Conservation (phyloP, 805 yeast species). For the Cyberlindnera mississippiensis region DNA sequence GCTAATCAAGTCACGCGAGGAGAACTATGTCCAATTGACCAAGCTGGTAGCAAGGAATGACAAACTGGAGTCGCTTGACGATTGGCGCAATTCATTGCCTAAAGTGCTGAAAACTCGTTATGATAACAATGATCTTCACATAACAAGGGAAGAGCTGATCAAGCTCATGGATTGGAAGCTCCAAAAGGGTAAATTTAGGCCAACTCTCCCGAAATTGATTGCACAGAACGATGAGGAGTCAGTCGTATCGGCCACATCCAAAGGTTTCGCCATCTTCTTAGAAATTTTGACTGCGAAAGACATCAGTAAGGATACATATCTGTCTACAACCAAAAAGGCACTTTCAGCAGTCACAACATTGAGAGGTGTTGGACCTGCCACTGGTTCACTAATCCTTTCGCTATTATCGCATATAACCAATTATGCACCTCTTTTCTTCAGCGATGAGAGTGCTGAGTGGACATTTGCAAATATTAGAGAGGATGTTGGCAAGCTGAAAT, state of each 20-base stretch:
- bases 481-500: slow-evolving; percentile 20
- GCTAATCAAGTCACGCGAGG: no score
- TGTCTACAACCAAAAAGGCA: slow-evolving; percentile 10
- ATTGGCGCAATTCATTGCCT: slow-evolving; percentile 19
- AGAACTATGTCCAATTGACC: no score
- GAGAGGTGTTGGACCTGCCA: slow-evolving; percentile 29
- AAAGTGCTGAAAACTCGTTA: slow-evolving; percentile 7
- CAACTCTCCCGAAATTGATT: slow-evolving; percentile 22
- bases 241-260: slow-evolving; percentile 10
- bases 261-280: slow-evolving; percentile 14
- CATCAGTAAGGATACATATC: slow-evolving; percentile 9
- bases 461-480: slow-evolving; percentile 10
- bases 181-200: slow-evolving; percentile 28
- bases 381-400: slow-evolving; percentile 25
- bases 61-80: slow-evolving; percentile 16
- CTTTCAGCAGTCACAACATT: slow-evolving; percentile 10
- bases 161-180: slow-evolving; percentile 27
- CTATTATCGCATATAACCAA: slow-evolving; percentile 12
- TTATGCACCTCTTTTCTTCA: slow-evolving; percentile 26
- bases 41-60: slow-evolving; percentile 2
- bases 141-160: slow-evolving; percentile 20
- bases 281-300: slow-evolving; percentile 4
- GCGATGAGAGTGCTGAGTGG: slow-evolving; percentile 25
- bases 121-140: neutral
- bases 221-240: slow-evolving; percentile 17